Conservation (phyloP, 352 stramenopile genomes). For the Vaucheria bursata region DNA sequence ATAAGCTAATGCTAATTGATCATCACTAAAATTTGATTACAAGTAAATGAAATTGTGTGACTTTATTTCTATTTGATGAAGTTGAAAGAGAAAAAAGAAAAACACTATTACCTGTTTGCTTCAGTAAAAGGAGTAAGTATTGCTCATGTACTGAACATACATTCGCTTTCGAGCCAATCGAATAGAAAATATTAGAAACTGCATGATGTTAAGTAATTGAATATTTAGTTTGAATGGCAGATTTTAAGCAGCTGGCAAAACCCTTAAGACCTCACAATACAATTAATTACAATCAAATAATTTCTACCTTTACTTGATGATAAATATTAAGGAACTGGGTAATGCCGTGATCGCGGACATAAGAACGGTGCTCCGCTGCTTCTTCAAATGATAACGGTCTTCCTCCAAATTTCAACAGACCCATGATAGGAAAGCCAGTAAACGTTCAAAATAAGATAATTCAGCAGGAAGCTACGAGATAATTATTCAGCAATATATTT, state of each 20-base stretch:
- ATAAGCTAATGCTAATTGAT: background rate
- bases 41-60: background rate
- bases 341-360: conserved; percentile 87
- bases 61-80: background rate
- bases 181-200: no score
- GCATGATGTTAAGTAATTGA: background rate
- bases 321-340: conserved; percentile 93
- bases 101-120: background rate
- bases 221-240: conserved; percentile 44
- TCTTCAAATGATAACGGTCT: conserved; percentile 88
- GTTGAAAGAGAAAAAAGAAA: background rate
- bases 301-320: conserved; percentile 26
- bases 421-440: no score
- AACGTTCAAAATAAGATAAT: no score
- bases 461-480: no score
- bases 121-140: no score
- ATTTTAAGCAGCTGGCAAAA: conserved; percentile 77
- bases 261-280: conserved; percentile 94
- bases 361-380: conserved; percentile 83
- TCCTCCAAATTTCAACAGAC: conserved; percentile 63
- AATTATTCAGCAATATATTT: no score
- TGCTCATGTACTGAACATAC: no score
- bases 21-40: background rate
- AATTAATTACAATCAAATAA: conserved; percentile 58
- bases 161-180: no score